Evolutionary conservation across 495 filamentous ascomycete species (phyloP).

Genomic region (Hypomontagnella submonticulosa): DNA sequence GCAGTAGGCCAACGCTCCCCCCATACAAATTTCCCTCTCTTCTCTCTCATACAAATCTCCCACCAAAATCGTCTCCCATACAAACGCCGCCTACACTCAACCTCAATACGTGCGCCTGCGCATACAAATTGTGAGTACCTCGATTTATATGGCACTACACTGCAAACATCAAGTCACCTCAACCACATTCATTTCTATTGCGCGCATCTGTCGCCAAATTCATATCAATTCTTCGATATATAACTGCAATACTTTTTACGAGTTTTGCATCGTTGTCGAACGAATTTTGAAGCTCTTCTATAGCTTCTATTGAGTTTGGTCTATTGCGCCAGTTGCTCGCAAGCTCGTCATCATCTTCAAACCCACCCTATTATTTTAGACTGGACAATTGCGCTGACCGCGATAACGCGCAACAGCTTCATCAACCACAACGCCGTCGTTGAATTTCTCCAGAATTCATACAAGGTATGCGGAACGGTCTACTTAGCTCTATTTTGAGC

Average conservation of each 20-base stretch:
- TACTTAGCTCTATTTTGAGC: constrained; percentile 41
- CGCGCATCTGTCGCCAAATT: constrained; percentile 13
- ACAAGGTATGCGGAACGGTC: constrained; percentile 49
- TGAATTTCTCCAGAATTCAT: constrained; percentile 19
- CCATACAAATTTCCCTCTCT: constrained; percentile 67
- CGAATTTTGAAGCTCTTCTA: constrained; percentile 29
- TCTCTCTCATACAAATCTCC: constrained; percentile 70
- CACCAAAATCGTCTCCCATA: constrained; percentile 60
- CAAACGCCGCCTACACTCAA: constrained; percentile 63
- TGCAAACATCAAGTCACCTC: constrained; percentile 52
- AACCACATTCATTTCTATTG: constrained; percentile 27
- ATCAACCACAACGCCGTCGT: constrained; percentile 38
- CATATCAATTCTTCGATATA: constrained; percentile 16
- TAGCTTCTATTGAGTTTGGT: constrained; percentile 20
- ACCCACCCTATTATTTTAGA: constrained; percentile 30
- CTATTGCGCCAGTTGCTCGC: constrained; percentile 16
- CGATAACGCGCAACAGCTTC: constrained; percentile 43
- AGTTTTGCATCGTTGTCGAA: constrained; percentile 28
- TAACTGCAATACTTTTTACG: constrained; percentile 14
- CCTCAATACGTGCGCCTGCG: constrained; percentile 49
- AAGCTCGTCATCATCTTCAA: constrained; percentile 29
- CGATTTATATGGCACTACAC: constrained; percentile 45
- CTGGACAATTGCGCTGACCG: constrained; percentile 37
- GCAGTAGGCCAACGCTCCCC: constrained; percentile 59
- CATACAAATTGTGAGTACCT: constrained; percentile 55